A percentile compares a stretch with the other conserved stretches of the same genome.
These are phyloP conservation scores for Melaleuca alternifolia DNA, from an alignment of 345 rosid species.

Conservation along the genomic window DNA sequence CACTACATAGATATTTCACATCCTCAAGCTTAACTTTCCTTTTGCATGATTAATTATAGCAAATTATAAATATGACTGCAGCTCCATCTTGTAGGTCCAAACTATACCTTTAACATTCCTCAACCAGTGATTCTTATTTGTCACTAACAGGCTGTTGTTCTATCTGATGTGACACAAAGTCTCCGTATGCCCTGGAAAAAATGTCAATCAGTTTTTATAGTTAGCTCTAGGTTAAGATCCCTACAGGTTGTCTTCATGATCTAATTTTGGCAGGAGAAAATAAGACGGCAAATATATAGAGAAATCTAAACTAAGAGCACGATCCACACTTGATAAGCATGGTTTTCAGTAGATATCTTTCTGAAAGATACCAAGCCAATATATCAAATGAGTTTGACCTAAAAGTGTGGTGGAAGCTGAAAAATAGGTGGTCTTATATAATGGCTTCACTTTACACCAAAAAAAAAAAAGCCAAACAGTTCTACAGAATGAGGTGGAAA, in stretches of 20 bases:
- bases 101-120: no score
- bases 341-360: no score
- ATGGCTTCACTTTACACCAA: not conserved
- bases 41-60: no score
- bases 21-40: no score
- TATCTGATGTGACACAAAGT: not conserved
- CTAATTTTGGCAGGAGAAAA: not conserved
- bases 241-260: not conserved
- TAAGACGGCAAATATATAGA: no score
- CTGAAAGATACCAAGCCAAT: not conserved
- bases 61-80: no score
- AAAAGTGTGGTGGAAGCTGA: not conserved
- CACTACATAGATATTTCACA: no score
- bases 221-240: not conserved
- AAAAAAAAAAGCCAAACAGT: not conserved
- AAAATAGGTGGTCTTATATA: fast-evolving
- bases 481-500: not conserved
- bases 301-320: not conserved
- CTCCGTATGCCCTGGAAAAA: not conserved
- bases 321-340: no score
- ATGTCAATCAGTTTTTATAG: not conserved
- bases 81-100: no score
- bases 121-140: not conserved
- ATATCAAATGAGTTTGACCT: not conserved
- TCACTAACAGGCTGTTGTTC: not conserved